Base-by-base conservation (phyloP, 805 yeast genomes). In the Metschnikowia dekortorum region DNA sequence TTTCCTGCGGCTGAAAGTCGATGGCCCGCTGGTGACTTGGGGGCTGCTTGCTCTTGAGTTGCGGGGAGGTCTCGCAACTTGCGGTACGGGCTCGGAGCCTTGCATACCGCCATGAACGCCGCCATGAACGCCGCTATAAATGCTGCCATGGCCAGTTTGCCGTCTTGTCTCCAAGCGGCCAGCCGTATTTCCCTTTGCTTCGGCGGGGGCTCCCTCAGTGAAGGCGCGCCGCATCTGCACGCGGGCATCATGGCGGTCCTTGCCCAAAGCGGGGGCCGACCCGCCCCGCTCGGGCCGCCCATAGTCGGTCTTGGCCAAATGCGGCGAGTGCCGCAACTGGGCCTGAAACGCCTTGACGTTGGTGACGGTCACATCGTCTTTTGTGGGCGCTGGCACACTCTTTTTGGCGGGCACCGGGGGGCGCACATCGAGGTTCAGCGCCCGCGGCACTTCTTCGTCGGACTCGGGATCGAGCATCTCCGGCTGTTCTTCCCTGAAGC, bases 331-430 rank as follows among this genome's bases (percentile, higher is more conserved):
- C 13, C 46, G 40, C 3, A 28, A 8, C 11, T 34, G 46, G 3
- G 35, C 40, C 18, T 28, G 46, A 32, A 44, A 44, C 8, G 46
- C 46, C 40, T 29, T 36, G 5, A 44, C 46, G 34, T 44, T 44
- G 29, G 39, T 44, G 34, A 44, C 22, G 30, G 31, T 42, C 10
- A 18, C 37, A 8, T 18, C 44, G 18, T 35, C 35, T 26, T 29
- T 37, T 28, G 28, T 14, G 31, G 39, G 13, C 13, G 10, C 18
- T 3, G 11, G 22, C 4, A 22, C 22, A 22, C 10, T 16, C 29
- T 14, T 28, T 34, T 44, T 34, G 28, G 46, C 26, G 29, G 39
- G 46, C 26, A 35, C 39, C 33, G 32, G 39, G 7, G 46, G 46
- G 39, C 46, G 46, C 34, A 35, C 28, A 11, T 14, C 31, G 13